Base-by-base conservation (phyloP, 208 protist species). In the Willaertia magna region DNA sequence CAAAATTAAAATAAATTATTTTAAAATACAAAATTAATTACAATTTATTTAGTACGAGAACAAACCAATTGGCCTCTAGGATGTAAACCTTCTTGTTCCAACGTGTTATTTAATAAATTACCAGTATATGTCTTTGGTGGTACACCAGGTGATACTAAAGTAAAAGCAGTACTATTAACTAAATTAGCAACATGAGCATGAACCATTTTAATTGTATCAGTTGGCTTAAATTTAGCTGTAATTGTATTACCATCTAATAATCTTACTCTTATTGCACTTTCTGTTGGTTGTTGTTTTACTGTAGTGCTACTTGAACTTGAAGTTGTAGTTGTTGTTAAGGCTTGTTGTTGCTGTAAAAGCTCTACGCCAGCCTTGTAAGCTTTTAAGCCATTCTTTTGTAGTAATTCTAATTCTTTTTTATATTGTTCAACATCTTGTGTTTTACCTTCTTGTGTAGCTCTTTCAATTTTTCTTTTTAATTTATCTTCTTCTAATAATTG, bases 401-500 rank as follows among this genome's bases (percentile, higher is more conserved):
- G 42, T 14, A 22, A 12, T 43, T 7, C 14, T 9, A 76, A 20
- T 22, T 85, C 59, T 43, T 67, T 85, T 85, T 76, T 48, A 14
- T 34, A 11, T 20, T 85, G n/a, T 22, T 4, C 26, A 26, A 78
- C 30, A 39, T 85, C 82, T 30, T 55, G 12, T 40, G 30, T 22
- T n/a, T 85, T 76, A 39, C 67, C 82, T 85, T 85, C 82, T 42
- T 67, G 18, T 34, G 7, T 47, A 3, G 51, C 46, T 42, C 67
- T 14, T 61, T 85, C 82, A n/a, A 51, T 51, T n/a, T 67, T 76
- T 85, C 67, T 76, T 67, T n/a, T 47, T 52, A 40, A 2, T 85
- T 85, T n/a, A 78, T 85, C 82, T 67, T 85, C 82, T 85, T 85
- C 49, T 26, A 51, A 30, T n/a, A 52, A 39, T 55, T 43, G 39